These are phyloP conservation scores for Agaricus subrufescens DNA, from an alignment of 768 basidiomycete genomes.

Conservation along the genomic window DNA sequence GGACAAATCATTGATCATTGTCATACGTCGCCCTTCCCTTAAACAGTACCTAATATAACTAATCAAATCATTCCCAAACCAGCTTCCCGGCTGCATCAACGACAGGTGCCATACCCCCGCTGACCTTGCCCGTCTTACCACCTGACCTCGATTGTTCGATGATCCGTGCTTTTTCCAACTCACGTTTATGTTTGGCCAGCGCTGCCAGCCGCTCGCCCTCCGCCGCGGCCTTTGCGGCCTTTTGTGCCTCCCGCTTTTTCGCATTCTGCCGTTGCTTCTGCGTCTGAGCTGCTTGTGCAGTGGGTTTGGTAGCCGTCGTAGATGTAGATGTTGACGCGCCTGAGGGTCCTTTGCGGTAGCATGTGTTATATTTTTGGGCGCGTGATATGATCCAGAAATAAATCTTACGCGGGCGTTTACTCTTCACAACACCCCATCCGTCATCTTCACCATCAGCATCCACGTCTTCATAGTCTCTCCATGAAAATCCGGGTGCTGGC, in stretches of 20 bases:
- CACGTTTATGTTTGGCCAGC: constrained; percentile 56
- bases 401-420: constrained; percentile 40
- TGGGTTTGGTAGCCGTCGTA: no score
- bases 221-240: constrained; percentile 49
- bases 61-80: constrained; percentile 45
- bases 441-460: constrained; percentile 72
- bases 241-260: constrained; percentile 50
- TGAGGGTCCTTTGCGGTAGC: no score
- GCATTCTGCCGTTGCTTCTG: constrained; percentile 73
- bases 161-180: constrained; percentile 50
- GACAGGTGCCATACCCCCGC: constrained; percentile 61
- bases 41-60: constrained; percentile 9
- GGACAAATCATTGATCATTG: background rate
- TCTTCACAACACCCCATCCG: constrained; percentile 75
- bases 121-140: constrained; percentile 26
- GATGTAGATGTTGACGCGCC: background rate
- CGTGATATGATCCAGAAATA: background rate
- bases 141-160: constrained; percentile 37
- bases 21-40: constrained; percentile 1
- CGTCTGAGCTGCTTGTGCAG: constrained; percentile 35
- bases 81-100: constrained; percentile 54
- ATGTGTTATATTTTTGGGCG: background rate
- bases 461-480: constrained; percentile 76
- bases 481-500: constrained; percentile 63
- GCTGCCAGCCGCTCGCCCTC: constrained; percentile 47